A percentile compares a stretch with the other conserved stretches of the same genome.
Conservation (phyloP, 73 alveolate species). For the Tetrahymena elliotti region DNA sequence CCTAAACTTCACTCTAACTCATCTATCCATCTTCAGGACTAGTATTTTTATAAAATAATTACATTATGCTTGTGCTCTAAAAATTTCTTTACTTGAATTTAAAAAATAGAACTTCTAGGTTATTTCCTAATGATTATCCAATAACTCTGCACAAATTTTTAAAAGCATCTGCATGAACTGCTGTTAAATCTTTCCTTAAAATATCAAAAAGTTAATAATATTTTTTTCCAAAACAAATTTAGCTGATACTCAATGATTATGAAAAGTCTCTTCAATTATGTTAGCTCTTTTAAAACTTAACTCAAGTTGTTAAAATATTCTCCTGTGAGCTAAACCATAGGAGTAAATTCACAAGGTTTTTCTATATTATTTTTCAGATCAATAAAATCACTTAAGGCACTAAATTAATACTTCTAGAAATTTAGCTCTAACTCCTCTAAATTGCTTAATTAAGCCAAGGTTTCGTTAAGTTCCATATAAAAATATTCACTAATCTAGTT, state of each 20-base stretch:
- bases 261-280: neutral
- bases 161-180: neutral
- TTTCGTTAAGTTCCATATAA: neutral
- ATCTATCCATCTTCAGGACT: neutral
- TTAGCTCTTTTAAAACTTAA: neutral
- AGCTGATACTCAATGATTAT: neutral
- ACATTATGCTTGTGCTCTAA: neutral
- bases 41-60: neutral
- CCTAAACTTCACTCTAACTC: neutral
- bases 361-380: neutral
- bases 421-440: neutral
- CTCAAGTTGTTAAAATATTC: neutral
- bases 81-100: neutral
- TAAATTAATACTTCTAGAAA: neutral
- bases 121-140: neutral
- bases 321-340: neutral
- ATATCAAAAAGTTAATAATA: neutral
- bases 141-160: neutral
- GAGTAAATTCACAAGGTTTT: neutral
- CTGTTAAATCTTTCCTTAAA: neutral
- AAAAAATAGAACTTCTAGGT: neutral
- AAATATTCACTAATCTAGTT: neutral
- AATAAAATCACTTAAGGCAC: neutral
- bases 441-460: neutral
- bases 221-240: neutral